Conservation (phyloP, 805 yeast genomes). For the Starmerella apis region DNA sequence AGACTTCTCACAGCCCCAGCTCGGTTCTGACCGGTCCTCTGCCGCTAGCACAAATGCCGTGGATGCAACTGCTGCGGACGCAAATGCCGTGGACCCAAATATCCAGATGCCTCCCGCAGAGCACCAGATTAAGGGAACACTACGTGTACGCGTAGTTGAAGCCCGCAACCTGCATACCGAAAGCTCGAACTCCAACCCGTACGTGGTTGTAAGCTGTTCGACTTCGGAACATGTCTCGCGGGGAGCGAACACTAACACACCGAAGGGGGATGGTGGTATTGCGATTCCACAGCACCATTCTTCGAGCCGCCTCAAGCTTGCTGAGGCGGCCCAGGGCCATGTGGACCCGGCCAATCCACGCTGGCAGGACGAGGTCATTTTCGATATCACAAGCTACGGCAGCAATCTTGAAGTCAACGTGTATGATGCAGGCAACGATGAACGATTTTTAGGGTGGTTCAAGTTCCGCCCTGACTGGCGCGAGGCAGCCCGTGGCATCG, state of each 20-base stretch:
- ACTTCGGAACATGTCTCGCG: constrained; percentile 78
- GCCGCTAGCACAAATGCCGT: not conserved
- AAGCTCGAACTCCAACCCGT: constrained; percentile 31
- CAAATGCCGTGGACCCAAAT: not conserved
- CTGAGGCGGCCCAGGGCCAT: not conserved
- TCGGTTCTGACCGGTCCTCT: not conserved
- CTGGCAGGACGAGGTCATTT: constrained; percentile 88
- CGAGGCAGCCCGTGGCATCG: constrained; percentile 31
- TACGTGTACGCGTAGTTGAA: constrained; percentile 69
- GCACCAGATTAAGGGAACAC: constrained; percentile 44
- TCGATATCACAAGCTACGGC: constrained; percentile 73
- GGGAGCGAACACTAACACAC: constrained; percentile 20
- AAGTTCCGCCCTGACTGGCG: constrained; percentile 35
- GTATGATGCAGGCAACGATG: constrained; percentile 75
- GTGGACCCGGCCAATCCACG: constrained; percentile 46
- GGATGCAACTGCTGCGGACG: not conserved
- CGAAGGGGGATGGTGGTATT: constrained; percentile 26
- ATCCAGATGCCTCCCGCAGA: constrained; percentile 21
- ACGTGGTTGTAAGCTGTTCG: constrained; percentile 85
- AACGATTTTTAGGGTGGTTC: constrained; percentile 72
- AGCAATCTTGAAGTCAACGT: constrained; percentile 84
- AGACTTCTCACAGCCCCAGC: constrained; percentile 4
- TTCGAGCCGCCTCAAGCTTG: constrained; percentile 13
- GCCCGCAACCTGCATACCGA: constrained; percentile 48
- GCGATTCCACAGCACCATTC: constrained; percentile 31